These are phyloP conservation scores for Komagataella kurtzmanii DNA, from an alignment of 805 yeast genomes.

Conservation along the genomic window DNA sequence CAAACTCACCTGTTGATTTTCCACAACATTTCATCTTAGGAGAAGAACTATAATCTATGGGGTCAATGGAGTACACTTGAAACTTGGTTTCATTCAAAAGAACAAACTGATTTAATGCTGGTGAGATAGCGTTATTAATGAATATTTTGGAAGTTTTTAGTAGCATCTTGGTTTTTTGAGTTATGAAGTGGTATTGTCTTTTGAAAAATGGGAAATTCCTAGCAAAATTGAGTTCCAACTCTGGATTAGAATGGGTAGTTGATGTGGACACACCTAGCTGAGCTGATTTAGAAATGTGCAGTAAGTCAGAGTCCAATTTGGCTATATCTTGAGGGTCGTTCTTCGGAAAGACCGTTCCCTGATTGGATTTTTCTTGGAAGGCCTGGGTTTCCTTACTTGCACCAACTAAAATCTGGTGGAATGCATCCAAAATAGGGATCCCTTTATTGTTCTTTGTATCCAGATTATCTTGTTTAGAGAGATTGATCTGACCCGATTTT, in stretches of 20 bases:
- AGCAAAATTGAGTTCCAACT: slow-evolving; percentile 52
- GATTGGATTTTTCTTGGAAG: not conserved
- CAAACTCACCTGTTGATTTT: slow-evolving; percentile 54
- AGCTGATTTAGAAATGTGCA: not conserved
- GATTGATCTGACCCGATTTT: not conserved
- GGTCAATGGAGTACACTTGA: slow-evolving; percentile 52
- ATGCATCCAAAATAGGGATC: not conserved
- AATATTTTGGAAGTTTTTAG: slow-evolving; percentile 31
- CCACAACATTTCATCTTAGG: slow-evolving; percentile 62
- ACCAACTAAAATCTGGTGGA: not conserved
- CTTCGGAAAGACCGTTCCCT: not conserved
- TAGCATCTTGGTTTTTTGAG: slow-evolving; percentile 35
- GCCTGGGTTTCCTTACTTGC: not conserved
- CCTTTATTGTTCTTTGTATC: not conserved
- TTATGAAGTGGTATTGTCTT: slow-evolving; percentile 37
- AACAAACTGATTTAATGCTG: slow-evolving; percentile 51
- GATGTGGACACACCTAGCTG: not conserved
- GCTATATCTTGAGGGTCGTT: not conserved
- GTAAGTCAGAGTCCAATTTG: not conserved
- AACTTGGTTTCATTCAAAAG: slow-evolving; percentile 56
- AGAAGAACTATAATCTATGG: slow-evolving; percentile 23
- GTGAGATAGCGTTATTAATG: slow-evolving; percentile 47
- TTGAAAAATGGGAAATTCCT: slow-evolving; percentile 79
- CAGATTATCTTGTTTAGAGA: not conserved
- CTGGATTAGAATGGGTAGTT: not conserved